These are phyloP conservation scores for Bisporella sp. DNA, from an alignment of 2,329 filamentous ascomycete genomes.

Conservation along the genomic window DNA sequence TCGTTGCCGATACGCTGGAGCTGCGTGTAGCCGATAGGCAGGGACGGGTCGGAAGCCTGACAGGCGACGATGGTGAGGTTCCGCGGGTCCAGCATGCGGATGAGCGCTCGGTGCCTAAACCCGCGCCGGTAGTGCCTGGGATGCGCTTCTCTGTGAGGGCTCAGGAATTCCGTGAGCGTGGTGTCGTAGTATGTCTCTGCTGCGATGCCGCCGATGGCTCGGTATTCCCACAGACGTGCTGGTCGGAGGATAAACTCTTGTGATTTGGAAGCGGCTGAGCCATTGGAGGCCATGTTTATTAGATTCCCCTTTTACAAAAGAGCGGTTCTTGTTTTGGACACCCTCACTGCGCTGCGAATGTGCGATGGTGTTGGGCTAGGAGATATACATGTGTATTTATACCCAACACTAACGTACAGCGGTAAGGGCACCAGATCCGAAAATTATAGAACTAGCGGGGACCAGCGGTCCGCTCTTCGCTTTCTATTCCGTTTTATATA, in stretches of 20 bases:
- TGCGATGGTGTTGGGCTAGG: too few species aligned
- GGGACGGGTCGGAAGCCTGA: conserved; percentile 2
- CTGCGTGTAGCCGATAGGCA: conserved; percentile 14
- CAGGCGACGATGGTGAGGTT: conserved; percentile 15
- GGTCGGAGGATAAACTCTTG: conserved; percentile 11
- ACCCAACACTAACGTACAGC: too few species aligned
- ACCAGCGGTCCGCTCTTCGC: too few species aligned
- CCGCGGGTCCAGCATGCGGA: conserved; percentile 12
- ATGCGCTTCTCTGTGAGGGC: conserved; percentile 12
- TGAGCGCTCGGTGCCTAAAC: conserved; percentile 9
- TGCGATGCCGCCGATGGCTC: conserved; percentile 12
- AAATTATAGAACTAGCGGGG: too few species aligned
- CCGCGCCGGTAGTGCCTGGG: conserved; percentile 7
- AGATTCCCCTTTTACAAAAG: too few species aligned
- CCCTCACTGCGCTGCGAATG: too few species aligned
- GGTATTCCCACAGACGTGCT: conserved; percentile 10
- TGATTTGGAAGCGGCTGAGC: neutral
- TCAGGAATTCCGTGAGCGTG: conserved; percentile 11
- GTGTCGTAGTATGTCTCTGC: conserved; percentile 15
- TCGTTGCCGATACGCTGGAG: conserved; percentile 17
- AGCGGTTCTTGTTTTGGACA: too few species aligned
- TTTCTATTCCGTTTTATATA: too few species aligned
- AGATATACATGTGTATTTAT: too few species aligned
- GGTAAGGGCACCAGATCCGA: too few species aligned
- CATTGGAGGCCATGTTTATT: too few species aligned